Evolutionary conservation across 2,329 filamentous ascomycete genomes (phyloP).

Genomic region (Sclerotinia trifoliorum): DNA sequence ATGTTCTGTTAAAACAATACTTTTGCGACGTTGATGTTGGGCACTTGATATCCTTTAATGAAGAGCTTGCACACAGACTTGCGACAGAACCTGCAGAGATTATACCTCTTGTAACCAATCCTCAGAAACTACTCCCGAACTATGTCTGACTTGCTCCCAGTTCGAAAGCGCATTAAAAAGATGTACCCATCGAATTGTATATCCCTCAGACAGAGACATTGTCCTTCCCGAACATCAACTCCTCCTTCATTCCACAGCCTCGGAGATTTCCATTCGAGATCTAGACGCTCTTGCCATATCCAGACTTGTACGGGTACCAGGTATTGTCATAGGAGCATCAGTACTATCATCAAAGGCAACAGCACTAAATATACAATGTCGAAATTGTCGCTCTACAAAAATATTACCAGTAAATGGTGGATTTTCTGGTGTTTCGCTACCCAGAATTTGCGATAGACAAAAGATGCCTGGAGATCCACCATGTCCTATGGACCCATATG

Average conservation of each 20-base stretch:
- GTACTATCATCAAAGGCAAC: slow-evolving; percentile 97
- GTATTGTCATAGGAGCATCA: slow-evolving; percentile 95
- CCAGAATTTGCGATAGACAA: slow-evolving; percentile 69
- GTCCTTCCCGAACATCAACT: slow-evolving; percentile 88
- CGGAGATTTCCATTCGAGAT: slow-evolving; percentile 89
- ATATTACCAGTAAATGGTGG: slow-evolving; percentile 75
- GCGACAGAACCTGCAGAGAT: slow-evolving; percentile 88
- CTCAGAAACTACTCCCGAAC: no score
- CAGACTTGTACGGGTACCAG: slow-evolving; percentile 91
- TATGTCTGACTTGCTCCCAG: slow-evolving; percentile 47
- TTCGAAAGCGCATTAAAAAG: slow-evolving; percentile 88
- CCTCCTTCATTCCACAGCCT: slow-evolving; percentile 86
- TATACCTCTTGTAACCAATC: slow-evolving; percentile 74
- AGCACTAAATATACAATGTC: slow-evolving; percentile 79
- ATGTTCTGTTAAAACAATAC: slow-evolving; percentile 90
- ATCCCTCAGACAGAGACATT: slow-evolving; percentile 65
- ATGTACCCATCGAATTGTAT: slow-evolving; percentile 92
- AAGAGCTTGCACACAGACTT: slow-evolving; percentile 87
- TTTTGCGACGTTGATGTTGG: slow-evolving; percentile 96
- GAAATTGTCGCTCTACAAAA: slow-evolving; percentile 74
- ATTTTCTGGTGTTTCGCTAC: slow-evolving; percentile 83
- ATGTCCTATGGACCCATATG: slow-evolving; percentile 93
- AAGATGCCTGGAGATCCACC: slow-evolving; percentile 68
- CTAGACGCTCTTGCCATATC: slow-evolving; percentile 91
- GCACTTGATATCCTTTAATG: slow-evolving; percentile 93